A percentile compares a stretch with the other conserved stretches of the same genome.
phyloP scores from a whole-genome alignment of 73 alveolate genomes.

The Paramecium primaurelia region DNA sequence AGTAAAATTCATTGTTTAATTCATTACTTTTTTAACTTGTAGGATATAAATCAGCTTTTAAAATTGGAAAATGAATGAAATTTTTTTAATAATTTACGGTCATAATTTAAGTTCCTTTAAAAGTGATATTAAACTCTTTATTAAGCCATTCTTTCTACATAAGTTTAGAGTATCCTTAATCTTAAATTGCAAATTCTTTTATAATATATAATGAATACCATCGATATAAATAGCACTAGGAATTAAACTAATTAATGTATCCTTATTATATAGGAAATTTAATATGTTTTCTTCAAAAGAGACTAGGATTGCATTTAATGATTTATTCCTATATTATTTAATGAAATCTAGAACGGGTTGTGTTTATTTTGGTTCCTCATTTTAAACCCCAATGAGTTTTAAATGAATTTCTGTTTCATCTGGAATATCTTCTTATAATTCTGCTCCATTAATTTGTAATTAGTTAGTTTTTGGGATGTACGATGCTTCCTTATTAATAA shows the following conservation, averaged over 20 bases:
- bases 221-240: conserved; percentile 1
- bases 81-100: background rate
- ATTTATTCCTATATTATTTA: background rate
- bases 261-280: background rate
- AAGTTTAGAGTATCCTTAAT: background rate
- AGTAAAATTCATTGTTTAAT: background rate
- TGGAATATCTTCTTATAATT: background rate
- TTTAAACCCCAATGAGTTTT: background rate
- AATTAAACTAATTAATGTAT: conserved; percentile 11
- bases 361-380: background rate
- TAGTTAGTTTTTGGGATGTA: background rate
- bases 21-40: background rate
- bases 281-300: background rate
- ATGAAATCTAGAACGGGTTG: background rate
- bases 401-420: background rate
- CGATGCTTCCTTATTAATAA: background rate
- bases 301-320: background rate
- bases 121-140: background rate
- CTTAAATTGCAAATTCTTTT: background rate
- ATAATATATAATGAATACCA: background rate
- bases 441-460: background rate
- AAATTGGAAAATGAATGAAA: background rate
- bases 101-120: background rate
- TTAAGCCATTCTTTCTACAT: background rate
- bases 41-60: background rate